phyloP scores from a whole-genome alignment of 352 stramenopile genomes.

The Globisporangium takayamanum region DNA sequence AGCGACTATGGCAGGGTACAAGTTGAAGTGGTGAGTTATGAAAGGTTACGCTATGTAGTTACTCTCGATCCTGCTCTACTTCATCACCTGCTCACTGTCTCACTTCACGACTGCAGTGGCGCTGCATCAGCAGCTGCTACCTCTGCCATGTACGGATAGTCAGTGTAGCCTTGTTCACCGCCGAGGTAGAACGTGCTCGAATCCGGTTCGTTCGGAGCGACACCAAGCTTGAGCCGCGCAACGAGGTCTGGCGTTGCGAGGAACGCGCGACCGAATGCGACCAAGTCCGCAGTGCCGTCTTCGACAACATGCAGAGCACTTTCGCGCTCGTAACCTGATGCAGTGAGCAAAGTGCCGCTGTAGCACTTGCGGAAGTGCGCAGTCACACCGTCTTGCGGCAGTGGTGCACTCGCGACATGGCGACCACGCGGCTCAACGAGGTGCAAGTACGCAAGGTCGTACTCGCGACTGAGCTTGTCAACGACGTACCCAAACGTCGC shows the following conservation, averaged over 20 bases:
- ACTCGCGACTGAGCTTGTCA: constrained; percentile 7
- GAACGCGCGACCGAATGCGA: constrained; percentile 40
- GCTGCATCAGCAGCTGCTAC: neutral
- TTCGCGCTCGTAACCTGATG: constrained; percentile 21
- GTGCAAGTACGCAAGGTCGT: constrained; percentile 27
- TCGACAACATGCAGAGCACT: constrained; percentile 16
- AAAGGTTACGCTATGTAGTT: neutral
- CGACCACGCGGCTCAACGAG: constrained; percentile 24
- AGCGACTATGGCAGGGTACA: neutral
- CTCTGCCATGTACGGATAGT: constrained; percentile 11
- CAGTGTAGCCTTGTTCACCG: constrained; percentile 19
- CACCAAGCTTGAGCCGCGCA: constrained; percentile 17
- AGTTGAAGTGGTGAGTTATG: neutral
- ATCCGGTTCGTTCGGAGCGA: constrained; percentile 26
- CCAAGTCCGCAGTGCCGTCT: constrained; percentile 19
- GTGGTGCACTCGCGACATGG: constrained; percentile 9
- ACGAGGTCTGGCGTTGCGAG: constrained; percentile 45
- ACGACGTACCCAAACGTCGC: constrained; percentile 18
- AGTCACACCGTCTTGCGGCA: constrained; percentile 22
- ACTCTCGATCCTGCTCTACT: no score
- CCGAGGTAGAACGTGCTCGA: constrained; percentile 22
- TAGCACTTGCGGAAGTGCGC: constrained; percentile 29
- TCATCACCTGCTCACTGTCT: no score
- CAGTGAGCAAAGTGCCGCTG: constrained; percentile 26
- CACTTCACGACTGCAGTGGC: neutral